A percentile compares a stretch with the other conserved stretches of the same genome.
These are phyloP conservation scores for Solanum chacoense DNA, from an alignment of 305 asterid genomes.

Conservation along the genomic window DNA sequence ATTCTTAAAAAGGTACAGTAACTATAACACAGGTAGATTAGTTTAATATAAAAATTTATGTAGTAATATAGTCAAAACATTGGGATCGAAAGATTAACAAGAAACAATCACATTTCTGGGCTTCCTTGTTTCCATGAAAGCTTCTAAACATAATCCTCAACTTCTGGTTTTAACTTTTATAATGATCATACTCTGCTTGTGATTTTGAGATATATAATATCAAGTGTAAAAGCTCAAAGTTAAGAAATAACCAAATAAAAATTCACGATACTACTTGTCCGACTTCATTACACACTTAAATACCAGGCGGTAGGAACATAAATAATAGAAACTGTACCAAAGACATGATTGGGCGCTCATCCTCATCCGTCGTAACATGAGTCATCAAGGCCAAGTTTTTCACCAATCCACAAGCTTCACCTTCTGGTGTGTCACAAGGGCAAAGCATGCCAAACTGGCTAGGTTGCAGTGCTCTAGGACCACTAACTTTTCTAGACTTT, in stretches of 20 bases:
- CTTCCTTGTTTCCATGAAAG: neutral
- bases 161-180: neutral
- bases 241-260: neutral
- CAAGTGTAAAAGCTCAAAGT: neutral
- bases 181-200: neutral
- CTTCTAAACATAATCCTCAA: neutral
- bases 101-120: neutral
- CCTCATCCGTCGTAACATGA: constrained; percentile 96
- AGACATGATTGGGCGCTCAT: constrained; percentile 71
- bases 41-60: neutral
- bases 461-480: constrained; percentile 97
- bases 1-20: neutral
- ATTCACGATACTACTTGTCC: neutral
- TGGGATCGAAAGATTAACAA: neutral
- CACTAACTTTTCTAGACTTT: constrained; percentile 95
- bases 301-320: neutral
- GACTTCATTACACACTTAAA: neutral
- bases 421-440: constrained; percentile 99
- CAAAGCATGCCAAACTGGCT: constrained; percentile 99
- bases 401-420: constrained; percentile 97
- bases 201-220: neutral
- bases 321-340: constrained; percentile 41
- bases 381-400: constrained; percentile 96
- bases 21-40: neutral
- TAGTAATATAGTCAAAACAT: neutral